Base-by-base conservation (phyloP, 2,329 filamentous ascomycete species). In the Fusarium haematococcum region DNA sequence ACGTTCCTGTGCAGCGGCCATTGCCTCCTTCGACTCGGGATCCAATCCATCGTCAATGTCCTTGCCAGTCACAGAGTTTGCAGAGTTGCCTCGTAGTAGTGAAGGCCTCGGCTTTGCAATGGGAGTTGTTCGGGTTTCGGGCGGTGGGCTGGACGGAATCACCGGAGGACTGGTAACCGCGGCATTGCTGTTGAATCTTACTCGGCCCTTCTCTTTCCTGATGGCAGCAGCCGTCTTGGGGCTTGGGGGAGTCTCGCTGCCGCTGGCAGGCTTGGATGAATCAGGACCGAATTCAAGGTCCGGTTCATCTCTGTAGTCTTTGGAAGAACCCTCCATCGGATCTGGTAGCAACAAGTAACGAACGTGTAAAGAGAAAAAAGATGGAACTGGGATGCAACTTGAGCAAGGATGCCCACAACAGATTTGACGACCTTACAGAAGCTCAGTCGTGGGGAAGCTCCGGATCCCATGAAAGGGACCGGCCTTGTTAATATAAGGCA, bases 131-230 rank as follows among this genome's bases (percentile, higher is more conserved):
- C 71, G 57, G 37, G 57, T 75, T 63, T 68, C 77, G n/a, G 75
- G 64, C 10, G 69, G 66, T 6, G 66, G 63, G 43, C 62, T 63
- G 33, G 71, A 64, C n/a, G 76, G 68, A 52, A 63, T 57, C 27
- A 69, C 63, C 13, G 72, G 79, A 57, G 75, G 81, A 68, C 70
- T 80, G 45, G 75, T 80, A 25, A 76, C 79, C 20, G 76, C 84
- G 32, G 85, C 84, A 66, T 81, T 84, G 79, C 85, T 87, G 75
- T 87, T 87, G 73, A 87, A 87, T 8, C 86, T 83, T 32, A 87
- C 86, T 32, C 86, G 83, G 4, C 84, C 85, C 71, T 86, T 87
- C 69, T 87, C 86, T 74, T 81, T 85, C 68, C 63, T 79, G n/a
- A 71, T 37, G 32, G 70, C 76, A 18, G 76, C 75, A 52, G 66